Conservation (phyloP, 331 rosid genomes). For the Rhamnella rubrinervis region DNA sequence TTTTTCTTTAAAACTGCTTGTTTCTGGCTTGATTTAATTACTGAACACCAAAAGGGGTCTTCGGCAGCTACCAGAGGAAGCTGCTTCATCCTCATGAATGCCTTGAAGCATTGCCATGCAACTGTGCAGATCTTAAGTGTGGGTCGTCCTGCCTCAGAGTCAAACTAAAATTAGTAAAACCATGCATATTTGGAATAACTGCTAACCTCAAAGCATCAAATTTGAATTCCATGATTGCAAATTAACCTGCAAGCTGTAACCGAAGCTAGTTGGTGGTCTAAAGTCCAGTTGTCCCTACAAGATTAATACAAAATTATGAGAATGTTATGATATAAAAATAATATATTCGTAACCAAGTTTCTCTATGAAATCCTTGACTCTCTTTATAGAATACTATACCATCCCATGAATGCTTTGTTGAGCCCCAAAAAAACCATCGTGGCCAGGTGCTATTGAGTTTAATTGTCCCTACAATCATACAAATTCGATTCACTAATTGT, state of each 20-base stretch:
- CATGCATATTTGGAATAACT: background rate
- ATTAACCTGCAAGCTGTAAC: slow-evolving; percentile 44
- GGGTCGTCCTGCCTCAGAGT: slow-evolving; percentile 45
- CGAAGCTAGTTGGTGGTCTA: slow-evolving; percentile 35
- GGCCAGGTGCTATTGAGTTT: slow-evolving; percentile 36
- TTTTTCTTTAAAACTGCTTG: background rate
- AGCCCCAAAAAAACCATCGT: slow-evolving; percentile 44
- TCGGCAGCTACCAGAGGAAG: slow-evolving; percentile 5
- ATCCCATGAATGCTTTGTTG: slow-evolving; percentile 49
- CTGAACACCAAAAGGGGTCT: background rate
- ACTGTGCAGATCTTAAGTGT: slow-evolving; percentile 43
- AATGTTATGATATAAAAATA: background rate
- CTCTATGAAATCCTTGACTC: background rate
- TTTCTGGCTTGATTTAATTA: background rate
- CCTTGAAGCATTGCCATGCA: slow-evolving; percentile 47
- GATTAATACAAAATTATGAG: slow-evolving; percentile 5
- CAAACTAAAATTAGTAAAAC: slow-evolving; percentile 2
- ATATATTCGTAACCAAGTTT: background rate
- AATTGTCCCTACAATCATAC: slow-evolving; percentile 38
- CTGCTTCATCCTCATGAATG: slow-evolving; percentile 32
- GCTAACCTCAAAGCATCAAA: background rate
- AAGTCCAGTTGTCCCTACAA: slow-evolving; percentile 46
- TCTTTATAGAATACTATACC: slow-evolving; percentile 27
- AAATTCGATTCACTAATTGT: background rate
- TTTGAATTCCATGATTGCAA: background rate